Evolutionary conservation across 2,329 filamentous ascomycete species (phyloP).

Genomic region (Periglandula ipomoeae): DNA sequence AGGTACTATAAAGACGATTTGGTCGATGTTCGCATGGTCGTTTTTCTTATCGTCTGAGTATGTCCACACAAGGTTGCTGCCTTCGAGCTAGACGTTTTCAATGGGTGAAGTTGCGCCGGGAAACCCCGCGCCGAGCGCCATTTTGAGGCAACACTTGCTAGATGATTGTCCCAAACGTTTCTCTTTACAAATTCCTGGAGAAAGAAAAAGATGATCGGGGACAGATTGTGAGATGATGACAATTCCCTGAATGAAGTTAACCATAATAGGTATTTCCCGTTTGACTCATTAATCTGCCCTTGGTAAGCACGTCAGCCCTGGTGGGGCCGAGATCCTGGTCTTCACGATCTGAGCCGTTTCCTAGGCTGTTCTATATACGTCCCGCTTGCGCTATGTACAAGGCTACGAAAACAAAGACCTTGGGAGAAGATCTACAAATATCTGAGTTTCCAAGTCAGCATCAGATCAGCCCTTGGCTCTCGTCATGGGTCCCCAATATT

Average conservation of each 20-base stretch:
- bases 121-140: neutral
- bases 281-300: slow-evolving; percentile 13
- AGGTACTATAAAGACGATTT: slow-evolving; percentile 20
- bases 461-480: slow-evolving; percentile 32
- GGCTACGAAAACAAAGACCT: too few relatives aligned
- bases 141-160: too few relatives aligned
- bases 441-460: too few relatives aligned
- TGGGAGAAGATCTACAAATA: too few relatives aligned
- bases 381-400: too few relatives aligned
- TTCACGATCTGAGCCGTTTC: too few relatives aligned
- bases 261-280: slow-evolving; percentile 8
- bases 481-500: slow-evolving; percentile 88
- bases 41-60: slow-evolving; percentile 9
- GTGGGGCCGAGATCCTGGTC: neutral
- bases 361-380: too few relatives aligned
- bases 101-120: slow-evolving; percentile 4
- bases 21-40: slow-evolving; percentile 12
- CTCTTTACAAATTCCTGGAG: too few relatives aligned
- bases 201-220: too few relatives aligned
- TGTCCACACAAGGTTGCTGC: slow-evolving; percentile 20
- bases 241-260: neutral
- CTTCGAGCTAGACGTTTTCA: slow-evolving; percentile 14
- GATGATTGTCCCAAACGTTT: too few relatives aligned
- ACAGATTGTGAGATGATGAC: too few relatives aligned
- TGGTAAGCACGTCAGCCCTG: neutral